A percentile compares a stretch with the other conserved stretches of the same genome.
Evolutionary conservation across 768 basidiomycete species (phyloP).

Genomic region (Macrolepiota dolichaula): DNA sequence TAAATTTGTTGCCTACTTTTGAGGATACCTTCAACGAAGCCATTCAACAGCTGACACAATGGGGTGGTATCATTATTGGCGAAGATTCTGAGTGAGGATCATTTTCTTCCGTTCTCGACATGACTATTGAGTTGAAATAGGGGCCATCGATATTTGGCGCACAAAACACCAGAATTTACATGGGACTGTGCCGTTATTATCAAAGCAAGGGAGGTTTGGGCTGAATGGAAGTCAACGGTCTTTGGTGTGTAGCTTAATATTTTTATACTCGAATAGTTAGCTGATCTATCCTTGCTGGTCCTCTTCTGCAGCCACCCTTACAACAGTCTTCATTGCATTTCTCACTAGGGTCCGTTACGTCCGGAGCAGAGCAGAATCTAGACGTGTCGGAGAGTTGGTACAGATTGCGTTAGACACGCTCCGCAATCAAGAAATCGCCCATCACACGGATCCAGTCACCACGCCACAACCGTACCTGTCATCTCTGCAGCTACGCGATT

Average conservation of each 20-base stretch:
- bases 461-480: slow-evolving; percentile 76
- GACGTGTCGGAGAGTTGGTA: slow-evolving; percentile 70
- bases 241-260: slow-evolving; percentile 43
- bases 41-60: slow-evolving; percentile 69
- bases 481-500: slow-evolving; percentile 84
- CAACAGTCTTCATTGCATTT: slow-evolving; percentile 25
- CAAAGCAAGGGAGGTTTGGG: slow-evolving; percentile 63
- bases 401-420: slow-evolving; percentile 77
- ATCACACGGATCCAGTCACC: slow-evolving; percentile 79
- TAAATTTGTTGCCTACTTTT: slow-evolving; percentile 52
- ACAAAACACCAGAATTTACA: slow-evolving; percentile 63
- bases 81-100: slow-evolving; percentile 60
- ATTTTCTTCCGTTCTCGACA: slow-evolving; percentile 13
- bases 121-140: slow-evolving; percentile 30
- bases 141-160: slow-evolving; percentile 71
- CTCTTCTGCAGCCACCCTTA: slow-evolving; percentile 27
- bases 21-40: slow-evolving; percentile 79
- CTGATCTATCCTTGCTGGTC: slow-evolving; percentile 13
- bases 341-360: slow-evolving; percentile 40
- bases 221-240: slow-evolving; percentile 60
- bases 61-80: slow-evolving; percentile 68
- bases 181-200: slow-evolving; percentile 66
- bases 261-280: slow-evolving; percentile 16
- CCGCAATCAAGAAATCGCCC: slow-evolving; percentile 77
- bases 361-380: slow-evolving; percentile 53